Base-by-base conservation (phyloP, 192 early-diverging fungal genomes). In the Mortierella alpina region DNA sequence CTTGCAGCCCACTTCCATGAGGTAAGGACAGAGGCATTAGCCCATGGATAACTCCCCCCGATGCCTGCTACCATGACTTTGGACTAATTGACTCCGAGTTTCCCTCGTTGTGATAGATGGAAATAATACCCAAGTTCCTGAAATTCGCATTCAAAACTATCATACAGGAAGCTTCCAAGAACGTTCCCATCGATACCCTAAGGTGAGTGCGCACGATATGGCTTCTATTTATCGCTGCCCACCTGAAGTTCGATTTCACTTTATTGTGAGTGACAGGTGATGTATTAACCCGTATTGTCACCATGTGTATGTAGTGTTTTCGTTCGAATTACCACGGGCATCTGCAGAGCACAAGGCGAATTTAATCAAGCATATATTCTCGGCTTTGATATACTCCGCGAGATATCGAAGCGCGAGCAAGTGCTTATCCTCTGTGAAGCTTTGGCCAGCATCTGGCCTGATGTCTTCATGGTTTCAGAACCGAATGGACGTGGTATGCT, bases 361-460 rank as follows among this genome's bases (percentile, higher is more conserved):
- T 0, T 57, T 0, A 9, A 67, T 9, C 46, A 41, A 14, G 18
- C 59, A 0, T 64, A 59, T 1, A 54, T 80, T 12, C 59, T 80
- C n/a, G 63, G 44, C 0, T 80, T 52, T 46, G 77, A 80, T 58
- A 18, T 80, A 5, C 40, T 72, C n/a, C 63, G 66, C 3, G 69
- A 80, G 2, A 66, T 67, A 3, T 22, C 52, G 15, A 65, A 22
- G 3, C 51, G 70, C 10, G 72, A 63, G n/a, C 6, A 42, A 11
- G 44, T 64, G 0, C 70, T 80, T 18, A 40, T 68, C 3, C 65
- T 80, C 40, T 68, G 70, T 23, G 77, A 80, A 41, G 54, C 65
- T 2, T 51, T 80, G 42, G 70, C 77, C 20, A 68, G 70, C 23
- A 39, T 80, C 40, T 80, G 77, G 77, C 70, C 77, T 2, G 52